Conservation (phyloP, 2,329 filamentous ascomycete genomes). For the Calonectria hawksworthii region DNA sequence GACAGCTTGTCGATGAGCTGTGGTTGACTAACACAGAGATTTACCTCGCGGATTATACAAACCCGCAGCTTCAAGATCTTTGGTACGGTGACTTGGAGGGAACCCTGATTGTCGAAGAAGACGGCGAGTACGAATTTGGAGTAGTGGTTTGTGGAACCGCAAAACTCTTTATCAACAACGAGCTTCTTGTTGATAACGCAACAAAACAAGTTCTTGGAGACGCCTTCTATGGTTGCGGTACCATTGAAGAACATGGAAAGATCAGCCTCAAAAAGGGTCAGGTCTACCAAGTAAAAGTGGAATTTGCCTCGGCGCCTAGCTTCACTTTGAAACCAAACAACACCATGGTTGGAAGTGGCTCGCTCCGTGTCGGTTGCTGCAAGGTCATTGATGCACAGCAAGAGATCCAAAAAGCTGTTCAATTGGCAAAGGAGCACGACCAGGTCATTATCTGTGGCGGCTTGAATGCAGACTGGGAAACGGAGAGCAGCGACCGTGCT, state of each 20-base stretch:
- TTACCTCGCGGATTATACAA: conserved; percentile 41
- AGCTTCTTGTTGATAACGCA: conserved; percentile 48
- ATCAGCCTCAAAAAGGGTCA: conserved; percentile 20
- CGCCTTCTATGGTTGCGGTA: conserved; percentile 52
- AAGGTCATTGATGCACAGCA: neutral
- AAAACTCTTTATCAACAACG: conserved; percentile 50
- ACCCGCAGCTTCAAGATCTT: conserved; percentile 30
- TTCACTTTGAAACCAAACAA: neutral
- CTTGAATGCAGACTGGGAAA: neutral
- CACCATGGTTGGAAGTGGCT: conserved; percentile 1
- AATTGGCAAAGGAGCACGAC: neutral
- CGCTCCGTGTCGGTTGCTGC: neutral
- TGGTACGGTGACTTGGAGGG: conserved; percentile 43
- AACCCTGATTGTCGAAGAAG: conserved; percentile 32
- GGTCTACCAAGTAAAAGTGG: conserved; percentile 28
- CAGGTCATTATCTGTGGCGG: neutral
- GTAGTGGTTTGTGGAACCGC: conserved; percentile 49
- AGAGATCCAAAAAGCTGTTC: neutral
- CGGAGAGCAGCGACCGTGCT: neutral
- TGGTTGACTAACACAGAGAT: neutral
- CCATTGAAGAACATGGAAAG: conserved; percentile 46
- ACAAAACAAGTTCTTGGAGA: conserved; percentile 48
- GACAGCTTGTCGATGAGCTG: conserved; percentile 34
- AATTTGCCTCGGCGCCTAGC: conserved; percentile 11
- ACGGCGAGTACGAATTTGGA: conserved; percentile 48